A percentile compares a stretch with the other conserved stretches of the same genome.
Evolutionary conservation across 371 early-diverging fungal species (phyloP).

Genomic region (Mortierella sp.): DNA sequence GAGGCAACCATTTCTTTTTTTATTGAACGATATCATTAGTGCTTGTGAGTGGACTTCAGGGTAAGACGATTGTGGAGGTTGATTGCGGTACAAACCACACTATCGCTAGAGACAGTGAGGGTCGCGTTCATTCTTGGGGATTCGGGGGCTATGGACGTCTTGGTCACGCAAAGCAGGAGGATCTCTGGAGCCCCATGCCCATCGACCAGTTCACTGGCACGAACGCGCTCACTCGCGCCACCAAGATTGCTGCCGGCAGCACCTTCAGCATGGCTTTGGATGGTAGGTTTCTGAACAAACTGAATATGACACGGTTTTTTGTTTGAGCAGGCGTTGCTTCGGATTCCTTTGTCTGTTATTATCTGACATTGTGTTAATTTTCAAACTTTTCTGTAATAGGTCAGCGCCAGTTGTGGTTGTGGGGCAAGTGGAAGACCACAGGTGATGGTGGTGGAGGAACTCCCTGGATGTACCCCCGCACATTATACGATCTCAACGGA

Average conservation of each 20-base stretch:
- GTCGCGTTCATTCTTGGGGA: slow-evolving; percentile 68
- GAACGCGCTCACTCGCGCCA: slow-evolving; percentile 45
- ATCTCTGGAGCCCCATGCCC: slow-evolving; percentile 55
- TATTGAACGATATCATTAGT: slow-evolving; percentile 22
- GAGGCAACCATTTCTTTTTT: too few species aligned
- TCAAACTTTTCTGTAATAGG: slow-evolving; percentile 10
- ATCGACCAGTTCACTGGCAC: slow-evolving; percentile 59
- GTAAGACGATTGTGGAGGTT: slow-evolving; percentile 53
- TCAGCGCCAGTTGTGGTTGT: slow-evolving; percentile 57
- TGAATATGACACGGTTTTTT: neutral
- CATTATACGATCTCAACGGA: slow-evolving; percentile 61
- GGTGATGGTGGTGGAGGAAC: slow-evolving; percentile 65
- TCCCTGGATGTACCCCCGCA: slow-evolving; percentile 64
- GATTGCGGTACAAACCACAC: slow-evolving; percentile 71
- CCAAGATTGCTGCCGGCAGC: slow-evolving; percentile 59
- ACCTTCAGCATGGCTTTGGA: slow-evolving; percentile 64
- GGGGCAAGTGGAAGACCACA: slow-evolving; percentile 68
- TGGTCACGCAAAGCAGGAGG: slow-evolving; percentile 63
- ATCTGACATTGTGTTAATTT: neutral
- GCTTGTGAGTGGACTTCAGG: slow-evolving; percentile 50
- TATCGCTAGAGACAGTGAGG: slow-evolving; percentile 62
- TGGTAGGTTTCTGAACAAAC: slow-evolving; percentile 19
- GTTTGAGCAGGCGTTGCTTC: neutral
- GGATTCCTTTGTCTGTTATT: neutral
- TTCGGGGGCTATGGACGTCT: slow-evolving; percentile 71